Percentiles rank a stretch among this genome's conserved stretches.
These are phyloP conservation scores for Salvia sclarea DNA, from an alignment of 305 asterid genomes.

Conservation along the genomic window DNA sequence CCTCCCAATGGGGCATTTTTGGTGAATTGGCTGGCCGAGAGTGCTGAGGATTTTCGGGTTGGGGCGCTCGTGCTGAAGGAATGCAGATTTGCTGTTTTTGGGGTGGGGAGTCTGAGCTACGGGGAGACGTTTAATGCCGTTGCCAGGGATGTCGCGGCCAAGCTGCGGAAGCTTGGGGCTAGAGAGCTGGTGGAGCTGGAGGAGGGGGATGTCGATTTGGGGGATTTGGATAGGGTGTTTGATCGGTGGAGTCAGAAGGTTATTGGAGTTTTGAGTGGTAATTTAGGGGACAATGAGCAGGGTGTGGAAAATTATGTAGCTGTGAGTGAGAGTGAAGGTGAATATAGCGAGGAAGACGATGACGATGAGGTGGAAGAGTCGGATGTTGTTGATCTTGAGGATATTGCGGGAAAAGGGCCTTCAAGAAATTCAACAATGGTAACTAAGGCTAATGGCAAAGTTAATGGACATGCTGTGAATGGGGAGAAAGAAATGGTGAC, in stretches of 20 bases:
- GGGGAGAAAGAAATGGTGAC: slow-evolving; percentile 95
- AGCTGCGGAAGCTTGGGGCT: slow-evolving; percentile 75
- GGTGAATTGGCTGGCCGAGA: slow-evolving; percentile 82
- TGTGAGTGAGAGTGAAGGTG: slow-evolving; percentile 52
- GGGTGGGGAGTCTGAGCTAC: slow-evolving; percentile 81
- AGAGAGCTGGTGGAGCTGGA: slow-evolving; percentile 63
- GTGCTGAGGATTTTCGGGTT: slow-evolving; percentile 87
- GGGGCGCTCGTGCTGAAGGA: slow-evolving; percentile 65
- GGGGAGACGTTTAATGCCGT: slow-evolving; percentile 71
- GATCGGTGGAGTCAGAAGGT: slow-evolving; percentile 68
- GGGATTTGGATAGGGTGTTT: slow-evolving; percentile 67
- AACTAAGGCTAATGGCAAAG: slow-evolving; percentile 56
- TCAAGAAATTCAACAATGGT: slow-evolving; percentile 51
- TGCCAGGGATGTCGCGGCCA: slow-evolving; percentile 51
- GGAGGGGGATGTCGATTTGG: slow-evolving; percentile 84
- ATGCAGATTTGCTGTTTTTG: slow-evolving; percentile 72
- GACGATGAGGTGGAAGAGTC: slow-evolving; percentile 47
- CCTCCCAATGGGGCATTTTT: slow-evolving; percentile 68
- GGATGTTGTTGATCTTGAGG: slow-evolving; percentile 89
- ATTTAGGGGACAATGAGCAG: slow-evolving; percentile 37
- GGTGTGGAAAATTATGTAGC: slow-evolving; percentile 30
- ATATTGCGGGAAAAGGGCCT: slow-evolving; percentile 88
- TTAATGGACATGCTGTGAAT: slow-evolving; percentile 52
- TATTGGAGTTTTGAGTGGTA: slow-evolving; percentile 56
- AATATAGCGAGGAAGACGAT: slow-evolving; percentile 58